Conservation (phyloP, 208 protist species). For the Acanthamoeba sp. region DNA sequence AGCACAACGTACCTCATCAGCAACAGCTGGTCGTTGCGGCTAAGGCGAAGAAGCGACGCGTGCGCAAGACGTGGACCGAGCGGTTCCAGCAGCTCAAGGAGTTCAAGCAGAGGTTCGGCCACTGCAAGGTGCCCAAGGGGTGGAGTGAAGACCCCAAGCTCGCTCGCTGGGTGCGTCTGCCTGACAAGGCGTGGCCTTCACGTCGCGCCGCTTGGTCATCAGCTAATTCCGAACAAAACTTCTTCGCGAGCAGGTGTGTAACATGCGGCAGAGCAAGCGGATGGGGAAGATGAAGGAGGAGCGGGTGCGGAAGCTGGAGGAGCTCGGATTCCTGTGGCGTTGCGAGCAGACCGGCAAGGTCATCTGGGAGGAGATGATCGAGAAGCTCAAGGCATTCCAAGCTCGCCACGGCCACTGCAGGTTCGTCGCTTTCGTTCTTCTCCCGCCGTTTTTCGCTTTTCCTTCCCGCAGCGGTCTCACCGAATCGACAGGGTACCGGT, state of each 20-base stretch:
- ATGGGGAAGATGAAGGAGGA: constrained; percentile 72
- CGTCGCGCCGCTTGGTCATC: too few relatives aligned
- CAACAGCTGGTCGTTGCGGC: constrained; percentile 14
- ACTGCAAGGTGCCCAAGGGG: constrained; percentile 69
- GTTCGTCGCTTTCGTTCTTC: not conserved
- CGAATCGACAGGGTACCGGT: not conserved
- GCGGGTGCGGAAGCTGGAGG: constrained; percentile 31
- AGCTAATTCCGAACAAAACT: not conserved
- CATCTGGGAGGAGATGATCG: constrained; percentile 64
- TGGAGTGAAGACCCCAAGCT: constrained; percentile 63
- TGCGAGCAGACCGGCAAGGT: constrained; percentile 64
- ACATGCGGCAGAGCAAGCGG: constrained; percentile 56
- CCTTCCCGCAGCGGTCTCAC: too few relatives aligned
- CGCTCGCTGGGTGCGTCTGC: constrained; percentile 1
- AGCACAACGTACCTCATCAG: not conserved
- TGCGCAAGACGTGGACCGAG: constrained; percentile 53
- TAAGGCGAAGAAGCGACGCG: constrained; percentile 19
- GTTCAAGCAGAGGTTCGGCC: constrained; percentile 64
- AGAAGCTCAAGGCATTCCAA: constrained; percentile 57
- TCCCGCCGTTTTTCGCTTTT: not conserved
- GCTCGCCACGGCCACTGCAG: constrained; percentile 23
- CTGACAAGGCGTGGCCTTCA: too few relatives aligned
- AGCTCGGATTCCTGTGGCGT: constrained; percentile 53
- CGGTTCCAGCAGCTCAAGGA: constrained; percentile 65
- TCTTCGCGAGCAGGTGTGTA: not conserved